Conservation (phyloP, 2,329 filamentous ascomycete genomes). For the Sclerotinia minor region DNA sequence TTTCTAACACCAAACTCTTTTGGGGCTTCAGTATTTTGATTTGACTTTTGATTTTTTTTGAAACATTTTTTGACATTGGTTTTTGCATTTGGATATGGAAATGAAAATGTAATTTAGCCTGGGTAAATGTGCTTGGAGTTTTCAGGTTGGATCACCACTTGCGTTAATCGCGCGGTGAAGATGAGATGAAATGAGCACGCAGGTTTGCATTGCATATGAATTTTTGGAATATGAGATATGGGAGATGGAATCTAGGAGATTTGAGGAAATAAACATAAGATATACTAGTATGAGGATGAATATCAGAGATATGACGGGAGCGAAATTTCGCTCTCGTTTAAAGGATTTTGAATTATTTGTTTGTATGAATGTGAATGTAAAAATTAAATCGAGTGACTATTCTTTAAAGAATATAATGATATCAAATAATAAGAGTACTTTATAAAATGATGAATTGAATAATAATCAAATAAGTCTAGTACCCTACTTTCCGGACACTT, state of each 20-base stretch:
- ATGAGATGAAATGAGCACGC: conserved; percentile 24
- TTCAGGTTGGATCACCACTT: conserved; percentile 23
- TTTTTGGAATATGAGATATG: neutral
- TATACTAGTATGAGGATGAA: neutral
- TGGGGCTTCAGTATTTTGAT: neutral
- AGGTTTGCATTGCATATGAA: conserved; percentile 19
- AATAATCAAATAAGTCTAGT: neutral
- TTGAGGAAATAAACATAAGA: neutral
- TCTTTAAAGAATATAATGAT: neutral
- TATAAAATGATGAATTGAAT: neutral
- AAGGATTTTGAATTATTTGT: no score
- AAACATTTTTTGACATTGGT: neutral
- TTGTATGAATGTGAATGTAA: neutral
- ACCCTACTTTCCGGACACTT: no score
- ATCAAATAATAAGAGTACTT: no score
- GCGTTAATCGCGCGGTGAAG: conserved; percentile 22
- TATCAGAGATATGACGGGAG: neutral
- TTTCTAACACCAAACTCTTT: neutral
- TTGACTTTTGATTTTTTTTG: neutral
- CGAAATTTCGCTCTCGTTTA: conserved; percentile 2
- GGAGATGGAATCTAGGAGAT: neutral
- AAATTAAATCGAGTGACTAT: neutral
- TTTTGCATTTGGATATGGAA: conserved; percentile 21
- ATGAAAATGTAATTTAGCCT: conserved; percentile 20
- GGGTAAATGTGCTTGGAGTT: conserved; percentile 22